Base-by-base conservation (phyloP, 2,329 filamentous ascomycete genomes). In the Chalara sp. region DNA sequence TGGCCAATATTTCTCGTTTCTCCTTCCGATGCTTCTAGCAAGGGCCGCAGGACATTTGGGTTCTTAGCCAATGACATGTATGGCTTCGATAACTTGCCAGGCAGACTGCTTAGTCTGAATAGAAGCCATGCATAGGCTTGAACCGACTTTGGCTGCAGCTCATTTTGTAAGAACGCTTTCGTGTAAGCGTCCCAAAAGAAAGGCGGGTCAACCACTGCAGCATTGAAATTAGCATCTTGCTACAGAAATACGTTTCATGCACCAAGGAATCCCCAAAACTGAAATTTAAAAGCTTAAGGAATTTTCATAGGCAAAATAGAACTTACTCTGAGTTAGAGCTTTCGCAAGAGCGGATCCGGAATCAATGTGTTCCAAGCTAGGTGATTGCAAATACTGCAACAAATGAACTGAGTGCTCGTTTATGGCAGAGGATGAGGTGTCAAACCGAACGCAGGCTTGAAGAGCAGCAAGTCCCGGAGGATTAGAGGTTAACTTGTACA, bases 131-230 rank as follows among this genome's bases (percentile, higher is more conserved):
- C 64, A 49, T 72, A 71, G 11, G 60, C 58, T 21, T 67, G 55
- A 3, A 58, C 56, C 2, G 66, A 63, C 7, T 58, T 50, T 12
- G 55, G 8, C 29, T 60, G 56, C 11, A 75, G 60, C 1, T 53
- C 28, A 7, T 60, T 53, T 2, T 32, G 49, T 32, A 46, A 53
- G 43, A 68, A 68, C 1, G 64, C 50, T 30, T 61, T 54, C 3
- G 61, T 55, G 31, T 65, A 57, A 31, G 58, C 59, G 33, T 70
- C 57, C 76, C 75, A 80, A 44, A 80, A 71, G 1, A 70, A 71
- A 0, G 74, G 72, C 2, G 78, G 77, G 10, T 79, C 69, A 1
- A 76, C 67, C 6, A 21, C 21, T 21, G 21, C 21, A 21, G 21
- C 21, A 21, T 21, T 21, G 3, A 21, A 21, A 21, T 21, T 21